Percentiles rank a stretch among this genome's conserved stretches.
phyloP scores from a whole-genome alignment of 495 filamentous ascomycete species.

The Tuber aestivum region DNA sequence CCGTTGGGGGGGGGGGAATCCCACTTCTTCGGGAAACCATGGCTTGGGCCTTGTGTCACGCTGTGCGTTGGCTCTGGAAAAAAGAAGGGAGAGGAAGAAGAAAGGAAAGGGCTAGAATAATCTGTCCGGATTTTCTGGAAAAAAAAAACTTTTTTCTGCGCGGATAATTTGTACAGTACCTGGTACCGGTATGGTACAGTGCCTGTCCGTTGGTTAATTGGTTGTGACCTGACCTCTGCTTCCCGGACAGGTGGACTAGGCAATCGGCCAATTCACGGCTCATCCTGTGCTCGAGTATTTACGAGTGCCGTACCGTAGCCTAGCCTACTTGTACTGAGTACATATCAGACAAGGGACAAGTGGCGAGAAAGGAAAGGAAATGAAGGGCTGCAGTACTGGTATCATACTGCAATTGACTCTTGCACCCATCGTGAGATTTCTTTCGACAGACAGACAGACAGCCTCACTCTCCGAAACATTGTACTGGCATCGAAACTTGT shows the following conservation, averaged over 20 bases:
- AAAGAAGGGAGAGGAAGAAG: not conserved
- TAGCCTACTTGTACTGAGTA: not conserved
- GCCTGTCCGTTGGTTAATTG: constrained; percentile 1
- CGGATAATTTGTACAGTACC: not conserved
- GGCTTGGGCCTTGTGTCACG: not conserved
- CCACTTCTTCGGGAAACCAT: not conserved
- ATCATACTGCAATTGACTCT: not conserved
- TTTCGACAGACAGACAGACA: not conserved
- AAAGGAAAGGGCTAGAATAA: not conserved
- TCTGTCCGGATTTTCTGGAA: not conserved
- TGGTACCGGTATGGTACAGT: not conserved
- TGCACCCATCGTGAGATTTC: not conserved
- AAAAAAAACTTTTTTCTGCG: not conserved
- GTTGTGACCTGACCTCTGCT: not conserved
- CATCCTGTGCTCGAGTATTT: not conserved
- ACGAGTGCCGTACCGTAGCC: not conserved
- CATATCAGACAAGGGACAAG: not conserved
- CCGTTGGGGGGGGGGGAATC: not conserved
- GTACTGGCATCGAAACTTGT: not conserved
- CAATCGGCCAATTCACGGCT: not conserved
- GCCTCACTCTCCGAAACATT: not conserved
- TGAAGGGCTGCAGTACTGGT: not conserved
- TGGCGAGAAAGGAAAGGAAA: not conserved
- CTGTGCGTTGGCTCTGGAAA: not conserved
- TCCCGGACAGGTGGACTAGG: not conserved